Base-by-base conservation (phyloP, 352 stramenopile species). In the Globisporangium iwayamae region DNA sequence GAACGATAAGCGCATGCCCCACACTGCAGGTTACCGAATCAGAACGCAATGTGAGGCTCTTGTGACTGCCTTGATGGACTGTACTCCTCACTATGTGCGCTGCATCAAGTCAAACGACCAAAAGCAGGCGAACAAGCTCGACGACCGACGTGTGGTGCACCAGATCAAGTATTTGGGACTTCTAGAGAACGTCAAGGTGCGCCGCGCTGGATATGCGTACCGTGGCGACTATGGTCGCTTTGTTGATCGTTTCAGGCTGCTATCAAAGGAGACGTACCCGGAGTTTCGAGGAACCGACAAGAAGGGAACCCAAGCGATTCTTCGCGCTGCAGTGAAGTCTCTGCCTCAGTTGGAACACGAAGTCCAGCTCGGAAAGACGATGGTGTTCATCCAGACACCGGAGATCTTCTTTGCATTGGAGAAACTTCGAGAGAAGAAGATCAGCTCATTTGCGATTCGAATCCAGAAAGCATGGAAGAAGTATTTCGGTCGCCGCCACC, bases 71-170 rank as follows among this genome's bases (percentile, higher is more conserved):
- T 67, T 98, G 28, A 95, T 96, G 83, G 83, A 94, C 61, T 97
- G 91, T 69, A 92, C 91, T 25, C 91, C 90, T 64, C 87, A 96
- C 59, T 97, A 97, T 53, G 88, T 97, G 53, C 87, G 89, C n/a
- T 96, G 87, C 61, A 96, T 97, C 62, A 97, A 97, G 68, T 93
- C 86, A 4, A 97, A 97, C 62, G 90, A 97, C 65, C 78, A 94
- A 47, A 97, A 97, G 53, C 78, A 90, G 43, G 57, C 88, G 5
- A 90, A 93, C 66, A 81, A 86, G 50, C 88, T 96, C 63, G 86
- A 97, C 56, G 87, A 93, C 39, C 78, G 89, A 8, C 87, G 90
- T 18, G 88, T 96, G 10, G 56, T 93, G 20, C 87, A 96, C 60
- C 87, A 96, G 66, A 94, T 94, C 67, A 90, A 96, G 63, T 96